Base-by-base conservation (phyloP, 1,284 basidiomycete species). In the Trichosporon sp. region DNA sequence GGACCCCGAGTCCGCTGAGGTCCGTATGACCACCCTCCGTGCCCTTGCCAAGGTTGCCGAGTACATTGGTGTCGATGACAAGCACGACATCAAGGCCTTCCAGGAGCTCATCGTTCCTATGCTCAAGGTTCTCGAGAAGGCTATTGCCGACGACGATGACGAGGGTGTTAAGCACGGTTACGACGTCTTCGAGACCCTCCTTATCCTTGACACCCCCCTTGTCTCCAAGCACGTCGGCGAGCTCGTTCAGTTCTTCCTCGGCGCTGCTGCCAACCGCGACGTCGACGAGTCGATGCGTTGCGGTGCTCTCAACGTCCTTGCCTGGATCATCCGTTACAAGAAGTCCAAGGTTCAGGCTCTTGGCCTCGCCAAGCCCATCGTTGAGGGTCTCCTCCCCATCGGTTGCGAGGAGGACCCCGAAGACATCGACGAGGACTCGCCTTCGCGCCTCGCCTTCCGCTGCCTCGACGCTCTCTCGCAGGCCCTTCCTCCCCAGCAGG, bases 321-420 rank as follows among this genome's bases (percentile, higher is more conserved):
- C 94, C 80, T 99, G 96, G 96, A 94, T 92, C 65, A 91, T 97
- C 72, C 92, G 93, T 86, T 96, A 96, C 86, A 99, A 98, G 90
- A 98, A 97, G 86, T 91, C 91, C 73, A 97, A 96, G 85, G 90
- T 99, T 54, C 94, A 98, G 85, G 89, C 89, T 77, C 88, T 96
- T 73, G 89, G 90, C 79, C 88, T 99, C 68, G 94, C 94, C 19
- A 90, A 90, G 74, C 89, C 90, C 48, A 96, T 99, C 79, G 89
- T 99, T 71, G 90, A 93, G 78, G 92, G 92, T 38, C 89, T 99
- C 64, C 92, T 99, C 88, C 94, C 95, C 68, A 93, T 99, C 78
- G 92, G 94, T 12, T 91, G 92, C 51, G 96, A 99, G 85, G 88
- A 90, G 48, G 92, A 93, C 80, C 90, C 91, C 16, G 91, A 93